Percentiles rank a stretch among this genome's conserved stretches.
Evolutionary conservation across 2,329 filamentous ascomycete genomes (phyloP).

Genomic region (Diaporthe sp.): DNA sequence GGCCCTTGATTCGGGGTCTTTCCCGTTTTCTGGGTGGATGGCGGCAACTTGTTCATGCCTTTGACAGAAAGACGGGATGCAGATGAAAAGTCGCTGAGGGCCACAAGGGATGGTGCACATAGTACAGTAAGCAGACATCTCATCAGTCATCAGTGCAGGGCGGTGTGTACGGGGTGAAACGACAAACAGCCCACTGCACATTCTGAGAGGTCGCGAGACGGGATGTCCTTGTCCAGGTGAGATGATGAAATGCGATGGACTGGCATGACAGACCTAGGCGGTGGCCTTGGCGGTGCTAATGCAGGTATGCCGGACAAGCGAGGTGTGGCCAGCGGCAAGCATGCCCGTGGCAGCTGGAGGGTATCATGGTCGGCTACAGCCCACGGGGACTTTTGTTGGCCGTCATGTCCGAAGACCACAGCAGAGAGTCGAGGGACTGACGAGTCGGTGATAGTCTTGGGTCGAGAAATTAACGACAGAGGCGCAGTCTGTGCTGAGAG

Average conservation of each 20-base stretch:
- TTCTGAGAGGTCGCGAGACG: background rate
- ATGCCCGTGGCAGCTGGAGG: background rate
- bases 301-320: slow-evolving; percentile 15
- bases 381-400: background rate
- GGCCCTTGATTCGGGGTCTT: slow-evolving; percentile 20
- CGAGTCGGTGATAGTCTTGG: background rate
- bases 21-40: slow-evolving; percentile 13
- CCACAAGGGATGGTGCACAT: background rate
- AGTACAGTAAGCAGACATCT: slow-evolving; percentile 10
- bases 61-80: background rate
- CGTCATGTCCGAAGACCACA: background rate
- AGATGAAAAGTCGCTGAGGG: background rate
- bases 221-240: slow-evolving; percentile 27
- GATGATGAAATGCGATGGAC: slow-evolving; percentile 20
- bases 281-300: slow-evolving; percentile 29
- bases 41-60: slow-evolving; percentile 8
- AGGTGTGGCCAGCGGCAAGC: background rate
- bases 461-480: background rate
- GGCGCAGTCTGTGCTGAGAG: slow-evolving; percentile 15
- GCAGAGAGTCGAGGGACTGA: background rate
- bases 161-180: slow-evolving; percentile 27
- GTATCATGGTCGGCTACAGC: background rate
- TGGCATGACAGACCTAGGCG: slow-evolving; percentile 16
- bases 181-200: slow-evolving; percentile 12
- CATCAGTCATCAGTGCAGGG: slow-evolving; percentile 17